A percentile compares a stretch with the other conserved stretches of the same genome.
Evolutionary conservation across 129 eudicot genomes (phyloP).

Genomic region (Erigeron canadensis): DNA sequence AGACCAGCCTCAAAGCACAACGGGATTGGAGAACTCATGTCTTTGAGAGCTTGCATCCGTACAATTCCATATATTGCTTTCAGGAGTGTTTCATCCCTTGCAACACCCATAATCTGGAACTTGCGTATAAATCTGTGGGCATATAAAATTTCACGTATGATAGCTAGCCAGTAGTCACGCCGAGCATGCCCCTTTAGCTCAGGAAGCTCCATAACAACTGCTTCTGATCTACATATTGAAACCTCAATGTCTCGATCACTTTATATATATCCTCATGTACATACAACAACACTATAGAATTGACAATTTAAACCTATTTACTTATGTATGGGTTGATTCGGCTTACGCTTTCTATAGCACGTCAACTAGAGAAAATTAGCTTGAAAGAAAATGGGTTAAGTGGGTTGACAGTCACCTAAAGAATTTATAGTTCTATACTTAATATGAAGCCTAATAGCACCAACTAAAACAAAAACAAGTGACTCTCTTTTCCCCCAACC

Average conservation of each 20-base stretch:
- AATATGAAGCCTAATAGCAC: too few species aligned
- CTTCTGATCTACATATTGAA: constrained; percentile 66
- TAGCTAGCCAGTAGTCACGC: constrained; percentile 91
- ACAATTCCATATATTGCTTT: constrained; percentile 81
- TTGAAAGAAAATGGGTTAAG: too few species aligned
- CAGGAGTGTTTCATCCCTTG: constrained; percentile 69
- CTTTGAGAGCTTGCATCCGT: constrained; percentile 76
- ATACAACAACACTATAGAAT: not conserved
- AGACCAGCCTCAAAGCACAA: constrained; percentile 64
- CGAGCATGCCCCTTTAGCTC: constrained; percentile 93
- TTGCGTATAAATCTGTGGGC: constrained; percentile 69
- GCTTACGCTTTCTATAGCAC: too few species aligned
- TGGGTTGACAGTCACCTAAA: too few species aligned
- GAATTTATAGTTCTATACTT: too few species aligned
- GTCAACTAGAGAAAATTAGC: too few species aligned
- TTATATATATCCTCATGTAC: constrained; percentile 9
- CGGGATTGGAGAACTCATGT: constrained; percentile 50
- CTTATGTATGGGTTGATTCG: too few species aligned
- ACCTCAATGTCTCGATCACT: constrained; percentile 14
- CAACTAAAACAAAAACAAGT: too few species aligned
- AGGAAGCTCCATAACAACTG: constrained; percentile 88
- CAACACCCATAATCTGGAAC: constrained; percentile 58
- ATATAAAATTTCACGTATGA: constrained; percentile 70
- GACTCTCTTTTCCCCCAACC: too few species aligned
- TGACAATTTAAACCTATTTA: too few species aligned